phyloP scores from a whole-genome alignment of 495 filamentous ascomycete species.

The Terfezia boudieri region DNA sequence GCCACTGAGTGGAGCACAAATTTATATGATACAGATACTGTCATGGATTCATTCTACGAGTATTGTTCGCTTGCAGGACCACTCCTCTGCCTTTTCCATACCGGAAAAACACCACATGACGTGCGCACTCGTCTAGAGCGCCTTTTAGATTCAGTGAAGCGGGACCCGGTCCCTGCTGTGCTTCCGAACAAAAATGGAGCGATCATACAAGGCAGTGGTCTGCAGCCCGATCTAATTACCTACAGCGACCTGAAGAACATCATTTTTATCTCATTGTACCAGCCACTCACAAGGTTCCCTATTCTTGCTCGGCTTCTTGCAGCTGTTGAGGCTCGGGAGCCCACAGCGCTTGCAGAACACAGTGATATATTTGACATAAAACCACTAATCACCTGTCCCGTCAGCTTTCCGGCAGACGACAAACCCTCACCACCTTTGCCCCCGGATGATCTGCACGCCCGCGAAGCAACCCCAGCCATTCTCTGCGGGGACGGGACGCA shows the following conservation, averaged over 20 bases:
- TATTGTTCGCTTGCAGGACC: slow-evolving; percentile 32
- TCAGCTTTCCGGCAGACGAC: background rate
- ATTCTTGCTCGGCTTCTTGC: slow-evolving; percentile 31
- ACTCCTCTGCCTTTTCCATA: slow-evolving; percentile 26
- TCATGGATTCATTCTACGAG: slow-evolving; percentile 30
- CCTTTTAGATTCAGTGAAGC: no score
- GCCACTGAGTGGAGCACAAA: slow-evolving; percentile 27
- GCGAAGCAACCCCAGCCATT: slow-evolving; percentile 32
- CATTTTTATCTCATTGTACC: slow-evolving; percentile 32
- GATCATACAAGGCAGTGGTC: no score
- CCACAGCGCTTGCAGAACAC: background rate
- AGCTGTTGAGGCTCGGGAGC: slow-evolving; percentile 1
- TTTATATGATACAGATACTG: slow-evolving; percentile 30
- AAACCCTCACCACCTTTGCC: slow-evolving; percentile 21
- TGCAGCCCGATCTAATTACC: no score
- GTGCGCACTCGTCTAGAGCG: background rate
- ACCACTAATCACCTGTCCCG: background rate
- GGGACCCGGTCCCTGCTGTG: no score
- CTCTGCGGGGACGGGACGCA: slow-evolving; percentile 38
- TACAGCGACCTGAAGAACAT: slow-evolving; percentile 24
- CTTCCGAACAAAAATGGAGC: no score
- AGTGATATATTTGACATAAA: background rate
- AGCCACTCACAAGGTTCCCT: slow-evolving; percentile 36
- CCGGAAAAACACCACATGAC: background rate
- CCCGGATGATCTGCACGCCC: slow-evolving; percentile 30